Evolutionary conservation across 306 rosid genomes (phyloP).

Genomic region (Casuarina cunninghamiana): DNA sequence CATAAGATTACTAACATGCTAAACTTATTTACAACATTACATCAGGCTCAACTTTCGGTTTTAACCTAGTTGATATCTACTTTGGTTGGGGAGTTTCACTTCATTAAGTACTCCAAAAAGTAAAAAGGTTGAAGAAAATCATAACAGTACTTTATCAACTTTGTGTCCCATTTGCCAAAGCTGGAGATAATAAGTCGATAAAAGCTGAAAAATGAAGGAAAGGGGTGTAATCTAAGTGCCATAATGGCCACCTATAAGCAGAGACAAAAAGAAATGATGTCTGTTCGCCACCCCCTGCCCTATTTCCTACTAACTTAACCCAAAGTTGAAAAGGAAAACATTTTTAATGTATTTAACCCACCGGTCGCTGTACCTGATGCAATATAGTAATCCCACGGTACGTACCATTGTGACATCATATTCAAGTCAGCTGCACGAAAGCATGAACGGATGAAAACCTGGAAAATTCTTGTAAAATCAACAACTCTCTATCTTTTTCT

Average conservation of each 20-base stretch:
- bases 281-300: slow-evolving; percentile 70
- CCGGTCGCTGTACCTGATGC: slow-evolving; percentile 25
- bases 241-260: slow-evolving; percentile 58
- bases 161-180: not conserved
- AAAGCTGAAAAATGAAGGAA: slow-evolving; percentile 11
- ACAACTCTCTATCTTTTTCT: too few species aligned
- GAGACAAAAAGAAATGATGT: slow-evolving; percentile 93
- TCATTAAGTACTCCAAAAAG: not conserved
- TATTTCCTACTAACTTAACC: slow-evolving; percentile 35
- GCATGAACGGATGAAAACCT: slow-evolving; percentile 23
- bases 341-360: slow-evolving; percentile 26
- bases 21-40: slow-evolving; percentile 3
- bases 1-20: not conserved
- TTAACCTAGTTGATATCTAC: not conserved
- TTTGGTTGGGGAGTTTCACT: not conserved
- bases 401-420: slow-evolving; percentile 58
- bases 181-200: not conserved
- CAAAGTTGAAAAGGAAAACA: slow-evolving; percentile 30
- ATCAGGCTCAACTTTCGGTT: slow-evolving; percentile 8
- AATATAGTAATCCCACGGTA: slow-evolving; percentile 30
- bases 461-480: too few species aligned
- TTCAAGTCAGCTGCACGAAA: slow-evolving; percentile 58
- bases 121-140: not conserved
- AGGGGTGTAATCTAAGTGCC: slow-evolving; percentile 45
- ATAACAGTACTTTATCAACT: not conserved